Evolutionary conservation across 768 basidiomycete genomes (phyloP).

Genomic region (Boletus reticulatus): DNA sequence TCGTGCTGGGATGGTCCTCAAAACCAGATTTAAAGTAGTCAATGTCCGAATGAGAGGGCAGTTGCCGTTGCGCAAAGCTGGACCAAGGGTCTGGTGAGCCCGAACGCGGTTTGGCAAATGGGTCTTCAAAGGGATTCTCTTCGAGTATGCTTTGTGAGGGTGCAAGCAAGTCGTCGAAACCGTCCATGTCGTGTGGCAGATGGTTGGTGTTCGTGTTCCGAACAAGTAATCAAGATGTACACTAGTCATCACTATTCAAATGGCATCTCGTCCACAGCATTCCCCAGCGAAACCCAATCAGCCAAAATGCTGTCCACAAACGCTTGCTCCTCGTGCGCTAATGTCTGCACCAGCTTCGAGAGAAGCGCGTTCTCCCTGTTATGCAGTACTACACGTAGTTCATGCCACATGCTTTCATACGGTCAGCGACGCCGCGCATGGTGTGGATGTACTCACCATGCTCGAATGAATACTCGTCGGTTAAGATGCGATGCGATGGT

Average conservation of each 20-base stretch:
- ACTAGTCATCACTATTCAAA: slow-evolving; percentile 53
- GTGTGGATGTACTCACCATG: slow-evolving; percentile 53
- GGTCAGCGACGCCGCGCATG: slow-evolving; percentile 1
- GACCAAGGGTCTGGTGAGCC: slow-evolving; percentile 78
- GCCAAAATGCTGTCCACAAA: slow-evolving; percentile 60
- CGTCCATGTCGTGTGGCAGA: slow-evolving; percentile 49
- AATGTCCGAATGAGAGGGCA: slow-evolving; percentile 18
- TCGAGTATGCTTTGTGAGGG: slow-evolving; percentile 62
- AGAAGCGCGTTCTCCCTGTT: slow-evolving; percentile 85
- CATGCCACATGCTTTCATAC: slow-evolving; percentile 84
- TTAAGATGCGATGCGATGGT: slow-evolving; percentile 72
- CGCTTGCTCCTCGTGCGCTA: slow-evolving; percentile 71
- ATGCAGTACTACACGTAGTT: slow-evolving; percentile 88
- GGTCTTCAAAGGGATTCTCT: slow-evolving; percentile 74
- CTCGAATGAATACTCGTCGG: slow-evolving; percentile 83
- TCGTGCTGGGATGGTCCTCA: slow-evolving; percentile 24
- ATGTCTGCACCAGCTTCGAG: slow-evolving; percentile 67
- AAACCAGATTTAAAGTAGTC: slow-evolving; percentile 30
- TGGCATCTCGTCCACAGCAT: slow-evolving; percentile 79
- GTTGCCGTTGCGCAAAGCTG: slow-evolving; percentile 45
- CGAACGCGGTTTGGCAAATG: slow-evolving; percentile 61
- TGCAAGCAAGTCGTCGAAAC: slow-evolving; percentile 73
- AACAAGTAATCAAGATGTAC: slow-evolving; percentile 2
- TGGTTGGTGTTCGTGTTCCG: neutral
- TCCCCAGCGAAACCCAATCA: slow-evolving; percentile 74